Base-by-base conservation (phyloP, 805 yeast species). In the Kuraishia floccosa region DNA sequence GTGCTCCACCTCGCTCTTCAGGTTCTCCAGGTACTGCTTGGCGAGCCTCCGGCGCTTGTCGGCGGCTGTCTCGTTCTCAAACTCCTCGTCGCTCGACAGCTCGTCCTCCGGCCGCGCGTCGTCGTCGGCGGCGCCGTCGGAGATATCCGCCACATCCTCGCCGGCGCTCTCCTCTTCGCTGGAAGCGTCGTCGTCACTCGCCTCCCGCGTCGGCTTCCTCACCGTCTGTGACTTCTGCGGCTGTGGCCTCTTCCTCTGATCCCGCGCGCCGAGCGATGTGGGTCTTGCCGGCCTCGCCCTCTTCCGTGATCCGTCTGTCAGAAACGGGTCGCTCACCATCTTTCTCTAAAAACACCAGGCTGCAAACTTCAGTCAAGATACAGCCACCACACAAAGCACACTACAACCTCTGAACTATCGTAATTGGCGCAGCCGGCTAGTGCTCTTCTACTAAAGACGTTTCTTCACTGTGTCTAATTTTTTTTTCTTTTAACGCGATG, bases 21-120 rank as follows among this genome's bases (percentile, higher is more conserved):
- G 58, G 46, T 80, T 81, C 28, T 79, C 86, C 39, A 91, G 60
- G 53, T 91, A 91, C 54, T 87, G 91, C 54, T 86, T 86, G 12
- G 97, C 97, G 36, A 91, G 65, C 47, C 97, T 65, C 56, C 98
- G 72, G 55, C 98, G 73, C 55, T 84, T 86, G 47, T 91, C 98
- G 0, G 95, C 93, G 6, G 87, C 93, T 29, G 73, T 72, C 54
- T 89, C 97, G 12, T 64, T 66, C 11, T 61, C 72, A 12, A 18
- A 16, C 42, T 79, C 93, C 41, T 77, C 91, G 20, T 79, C 89
- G 10, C 80, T 74, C 11, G 68, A 72, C 15, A 68, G 38, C n/a
- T 58, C 62, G 24, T 60, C 68, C 15, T 54, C 62, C 7, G 50
- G 56, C 8, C 44, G 50, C 4, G 42, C 59, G 8, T 48, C 59